Evolutionary conservation across 768 basidiomycete genomes (phyloP), one percentile per base, ranked within the genome.

Genomic region (Stropharia rugosoannulata): DNA sequence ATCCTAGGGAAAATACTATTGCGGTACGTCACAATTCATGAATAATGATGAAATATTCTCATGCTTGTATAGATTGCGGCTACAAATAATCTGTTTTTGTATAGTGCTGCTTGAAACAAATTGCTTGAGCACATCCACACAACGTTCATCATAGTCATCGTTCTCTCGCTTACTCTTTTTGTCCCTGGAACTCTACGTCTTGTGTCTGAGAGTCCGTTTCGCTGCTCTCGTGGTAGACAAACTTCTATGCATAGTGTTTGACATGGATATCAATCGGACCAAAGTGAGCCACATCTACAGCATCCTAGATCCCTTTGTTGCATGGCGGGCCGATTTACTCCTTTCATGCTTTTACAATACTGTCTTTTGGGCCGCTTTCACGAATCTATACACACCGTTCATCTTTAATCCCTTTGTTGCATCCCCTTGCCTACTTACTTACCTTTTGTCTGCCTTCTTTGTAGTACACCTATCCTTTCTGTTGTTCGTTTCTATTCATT

Each of bases 1-100:
- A 99, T 80, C 97, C 97, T 45, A 79, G 86, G 70, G 97, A 99
- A 80, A 94, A 95, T 73, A 98, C 96, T 44, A 98, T 99, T 68
- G 95, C 95, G 65, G 94, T 95, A 65, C 67, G 91, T 80, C 5
- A 19, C 45, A 27, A 39, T 51, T 51, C 42, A 18, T 38, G 18
- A 7, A 10, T 18, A 54, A 10, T 4, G 15, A 50, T 18, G 51
- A 38, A 5, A 25, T 35, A 25, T 29, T 46, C 51, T 57, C 13
- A 49, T 52, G 10, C 2, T 44, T 46, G 25, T 57, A 11, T 62
- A 95, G 93, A 95, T 98, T 68, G 95, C 95, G 49, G 95, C 95
- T 41, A 98, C 95, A 64, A 97, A 97, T 81, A 97, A 97, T 73
- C 75, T 97, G 74, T 95, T 89, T 82, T 75, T 91, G 72, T 89